Evolutionary conservation across 2,329 filamentous ascomycete genomes (phyloP).

Genomic region (Didymella arachidicola): DNA sequence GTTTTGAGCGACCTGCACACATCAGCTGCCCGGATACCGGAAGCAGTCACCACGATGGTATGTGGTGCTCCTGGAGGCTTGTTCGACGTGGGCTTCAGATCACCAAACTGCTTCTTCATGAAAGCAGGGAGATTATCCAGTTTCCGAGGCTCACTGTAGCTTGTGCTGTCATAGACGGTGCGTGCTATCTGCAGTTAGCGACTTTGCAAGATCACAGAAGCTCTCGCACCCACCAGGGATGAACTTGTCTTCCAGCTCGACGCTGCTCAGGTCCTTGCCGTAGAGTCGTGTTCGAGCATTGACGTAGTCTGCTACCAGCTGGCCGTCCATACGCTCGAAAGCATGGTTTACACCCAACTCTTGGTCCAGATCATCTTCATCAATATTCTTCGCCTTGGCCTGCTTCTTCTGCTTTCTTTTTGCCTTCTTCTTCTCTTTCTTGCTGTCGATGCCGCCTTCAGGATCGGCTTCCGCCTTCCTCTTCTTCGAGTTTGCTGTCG

Average conservation of each 20-base stretch:
- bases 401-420: constrained; percentile 64
- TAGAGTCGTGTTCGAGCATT: constrained; percentile 80
- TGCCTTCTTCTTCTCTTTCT: constrained; percentile 47
- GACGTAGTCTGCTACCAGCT: constrained; percentile 84
- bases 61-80: constrained; percentile 70
- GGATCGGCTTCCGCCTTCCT: constrained; percentile 51
- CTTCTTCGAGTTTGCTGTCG: constrained; percentile 47
- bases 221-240: constrained; percentile 70
- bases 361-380: constrained; percentile 64
- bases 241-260: constrained; percentile 84
- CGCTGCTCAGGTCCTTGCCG: constrained; percentile 77
- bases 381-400: constrained; percentile 66
- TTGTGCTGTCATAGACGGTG: constrained; percentile 80
- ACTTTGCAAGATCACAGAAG: background rate
- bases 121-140: constrained; percentile 80
- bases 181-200: constrained; percentile 61
- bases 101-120: constrained; percentile 70
- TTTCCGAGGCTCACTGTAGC: constrained; percentile 71
- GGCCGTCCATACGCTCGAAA: constrained; percentile 82
- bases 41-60: constrained; percentile 85
- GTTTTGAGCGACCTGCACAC: constrained; percentile 80
- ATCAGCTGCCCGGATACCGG: constrained; percentile 86
- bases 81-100: constrained; percentile 68
- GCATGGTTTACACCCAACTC: constrained; percentile 73
- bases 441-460: constrained; percentile 44